Evolutionary conservation across 805 yeast species (phyloP).

Genomic region (Candida lessepsii): DNA sequence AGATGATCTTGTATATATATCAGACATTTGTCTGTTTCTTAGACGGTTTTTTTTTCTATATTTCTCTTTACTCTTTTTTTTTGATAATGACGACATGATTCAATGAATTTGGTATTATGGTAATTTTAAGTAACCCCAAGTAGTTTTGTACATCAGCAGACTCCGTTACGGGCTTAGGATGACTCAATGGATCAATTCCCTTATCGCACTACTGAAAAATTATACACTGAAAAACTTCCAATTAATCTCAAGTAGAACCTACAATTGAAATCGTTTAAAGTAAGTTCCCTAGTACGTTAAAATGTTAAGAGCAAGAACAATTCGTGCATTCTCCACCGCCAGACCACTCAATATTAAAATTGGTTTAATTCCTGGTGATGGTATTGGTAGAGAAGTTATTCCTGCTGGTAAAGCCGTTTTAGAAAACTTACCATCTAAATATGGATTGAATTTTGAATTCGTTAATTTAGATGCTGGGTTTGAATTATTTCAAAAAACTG

Average conservation of each 20-base stretch:
- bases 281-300: neutral
- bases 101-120: no score
- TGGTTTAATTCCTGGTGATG: conserved; percentile 95
- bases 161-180: neutral
- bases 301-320: conserved; percentile 10
- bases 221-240: no score
- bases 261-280: no score
- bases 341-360: conserved; percentile 23
- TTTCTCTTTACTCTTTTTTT: neutral
- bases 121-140: no score
- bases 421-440: conserved; percentile 75
- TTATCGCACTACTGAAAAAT: no score
- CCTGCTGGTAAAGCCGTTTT: conserved; percentile 92
- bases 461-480: conserved; percentile 91
- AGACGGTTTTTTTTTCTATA: neutral
- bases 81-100: no score
- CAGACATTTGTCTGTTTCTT: neutral
- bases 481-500: conserved; percentile 91
- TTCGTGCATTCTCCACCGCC: conserved; percentile 14
- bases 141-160: no score
- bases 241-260: neutral
- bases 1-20: conserved; percentile 10
- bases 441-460: conserved; percentile 79
- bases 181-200: conserved; percentile 6
- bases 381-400: conserved; percentile 95